Evolutionary conservation across 495 filamentous ascomycete genomes (phyloP).

Genomic region (Bacidia gigantensis): DNA sequence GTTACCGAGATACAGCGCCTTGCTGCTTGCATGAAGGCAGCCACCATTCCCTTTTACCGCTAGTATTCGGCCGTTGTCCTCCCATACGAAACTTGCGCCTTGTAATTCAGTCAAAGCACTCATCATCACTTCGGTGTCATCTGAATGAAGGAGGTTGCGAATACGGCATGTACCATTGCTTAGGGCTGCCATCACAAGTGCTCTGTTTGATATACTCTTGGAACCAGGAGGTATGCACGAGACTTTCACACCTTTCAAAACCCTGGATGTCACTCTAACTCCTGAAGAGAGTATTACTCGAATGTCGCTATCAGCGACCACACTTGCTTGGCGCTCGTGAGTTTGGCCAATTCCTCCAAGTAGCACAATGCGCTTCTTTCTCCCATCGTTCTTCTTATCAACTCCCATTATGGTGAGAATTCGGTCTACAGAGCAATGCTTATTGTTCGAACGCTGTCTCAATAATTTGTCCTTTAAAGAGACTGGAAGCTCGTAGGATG

Average conservation of each 20-base stretch:
- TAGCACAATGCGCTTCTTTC: constrained; percentile 93
- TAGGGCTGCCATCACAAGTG: constrained; percentile 82
- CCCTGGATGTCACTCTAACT: constrained; percentile 56
- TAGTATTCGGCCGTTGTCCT: constrained; percentile 78
- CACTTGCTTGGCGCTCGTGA: constrained; percentile 71
- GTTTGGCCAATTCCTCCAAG: constrained; percentile 82
- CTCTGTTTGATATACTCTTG: constrained; percentile 95
- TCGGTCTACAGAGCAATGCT: constrained; percentile 81
- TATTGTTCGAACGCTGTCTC: constrained; percentile 69
- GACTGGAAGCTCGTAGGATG: constrained; percentile 84
- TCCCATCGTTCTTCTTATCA: constrained; percentile 96
- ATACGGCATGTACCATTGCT: constrained; percentile 77
- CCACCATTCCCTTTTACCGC: constrained; percentile 86
- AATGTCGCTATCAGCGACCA: constrained; percentile 78
- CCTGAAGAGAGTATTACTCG: constrained; percentile 70
- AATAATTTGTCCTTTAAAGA: constrained; percentile 76
- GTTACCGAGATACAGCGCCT: constrained; percentile 85
- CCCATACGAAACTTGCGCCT: constrained; percentile 90
- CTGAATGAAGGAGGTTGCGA: constrained; percentile 85
- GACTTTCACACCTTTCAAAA: constrained; percentile 47
- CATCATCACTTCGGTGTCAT: constrained; percentile 95
- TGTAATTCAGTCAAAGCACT: constrained; percentile 69
- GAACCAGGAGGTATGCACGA: constrained; percentile 84
- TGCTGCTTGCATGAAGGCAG: constrained; percentile 56
- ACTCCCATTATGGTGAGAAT: constrained; percentile 86